Percentiles rank a stretch among this genome's conserved stretches.
Evolutionary conservation across 805 yeast genomes (phyloP).

Genomic region (Saccharomyces eubayanus): DNA sequence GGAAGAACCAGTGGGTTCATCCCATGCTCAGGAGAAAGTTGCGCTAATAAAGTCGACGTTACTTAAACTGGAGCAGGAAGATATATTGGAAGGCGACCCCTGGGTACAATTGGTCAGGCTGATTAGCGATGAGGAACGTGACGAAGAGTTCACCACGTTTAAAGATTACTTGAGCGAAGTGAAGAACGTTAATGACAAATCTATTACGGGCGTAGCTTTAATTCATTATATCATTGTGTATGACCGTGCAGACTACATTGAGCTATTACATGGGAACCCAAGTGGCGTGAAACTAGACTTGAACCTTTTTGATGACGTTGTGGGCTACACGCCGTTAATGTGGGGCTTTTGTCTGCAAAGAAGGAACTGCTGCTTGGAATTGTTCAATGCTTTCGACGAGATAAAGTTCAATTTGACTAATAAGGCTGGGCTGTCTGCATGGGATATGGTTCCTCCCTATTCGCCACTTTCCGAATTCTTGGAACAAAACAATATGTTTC

Average conservation of each 20-base stretch:
- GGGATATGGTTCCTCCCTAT: conserved; percentile 49
- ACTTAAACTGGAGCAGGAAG: conserved; percentile 1
- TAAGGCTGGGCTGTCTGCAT: conserved; percentile 33
- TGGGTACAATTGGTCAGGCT: conserved; percentile 20
- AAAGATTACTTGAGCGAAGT: conserved; percentile 9
- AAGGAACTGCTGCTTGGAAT: conserved; percentile 43
- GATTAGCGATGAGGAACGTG: conserved; percentile 17
- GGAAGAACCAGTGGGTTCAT: conserved; percentile 1
- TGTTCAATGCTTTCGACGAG: conserved; percentile 60
- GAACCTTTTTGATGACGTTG: conserved; percentile 41
- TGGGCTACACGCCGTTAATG: conserved; percentile 66
- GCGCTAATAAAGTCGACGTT: conserved; percentile 8
- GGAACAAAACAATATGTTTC: conserved; percentile 41
- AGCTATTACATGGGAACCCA: conserved; percentile 36
- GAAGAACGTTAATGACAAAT: conserved; percentile 15
- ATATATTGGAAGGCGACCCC: conserved; percentile 6
- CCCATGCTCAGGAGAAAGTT: conserved; percentile 5
- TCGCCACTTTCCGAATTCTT: conserved; percentile 52
- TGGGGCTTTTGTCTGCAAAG: conserved; percentile 72
- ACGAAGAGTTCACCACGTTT: conserved; percentile 17
- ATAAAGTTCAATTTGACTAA: conserved; percentile 36
- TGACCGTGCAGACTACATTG: conserved; percentile 40
- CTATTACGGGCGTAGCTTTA: conserved; percentile 38
- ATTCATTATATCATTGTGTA: conserved; percentile 50
- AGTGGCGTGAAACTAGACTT: conserved; percentile 34